phyloP scores from a whole-genome alignment of 768 basidiomycete species.

The Dendrothele bispora region DNA sequence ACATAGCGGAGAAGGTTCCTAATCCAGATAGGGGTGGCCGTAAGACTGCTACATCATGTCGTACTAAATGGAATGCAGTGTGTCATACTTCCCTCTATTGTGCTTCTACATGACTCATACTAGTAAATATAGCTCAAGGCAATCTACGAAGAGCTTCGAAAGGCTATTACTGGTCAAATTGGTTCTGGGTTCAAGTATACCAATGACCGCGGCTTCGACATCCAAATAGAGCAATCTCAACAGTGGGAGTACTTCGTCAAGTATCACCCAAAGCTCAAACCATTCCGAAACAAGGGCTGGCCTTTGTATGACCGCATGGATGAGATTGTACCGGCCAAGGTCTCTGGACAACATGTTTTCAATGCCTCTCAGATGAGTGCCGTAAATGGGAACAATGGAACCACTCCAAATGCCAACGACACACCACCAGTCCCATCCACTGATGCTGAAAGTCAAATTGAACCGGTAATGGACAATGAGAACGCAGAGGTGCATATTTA shows the following conservation, averaged over 20 bases:
- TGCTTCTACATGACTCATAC: background rate
- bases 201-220: background rate
- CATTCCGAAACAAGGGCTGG: constrained; percentile 6
- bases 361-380: background rate
- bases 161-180: background rate
- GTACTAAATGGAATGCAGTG: background rate
- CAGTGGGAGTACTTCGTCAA: background rate
- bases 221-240: background rate
- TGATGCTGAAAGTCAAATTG: background rate
- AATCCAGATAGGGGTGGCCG: background rate
- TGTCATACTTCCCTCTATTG: background rate
- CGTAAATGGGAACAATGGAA: background rate
- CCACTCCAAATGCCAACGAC: background rate
- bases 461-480: background rate
- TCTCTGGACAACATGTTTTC: background rate
- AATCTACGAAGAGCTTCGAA: background rate
- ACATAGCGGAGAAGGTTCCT: background rate
- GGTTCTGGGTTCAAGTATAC: background rate
- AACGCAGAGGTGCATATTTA: background rate
- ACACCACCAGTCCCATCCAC: background rate
- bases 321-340: background rate
- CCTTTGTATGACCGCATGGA: background rate
- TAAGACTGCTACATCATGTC: background rate
- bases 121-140: background rate
- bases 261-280: background rate